phyloP scores from a whole-genome alignment of 345 rosid genomes.

The Pistacia atlantica region DNA sequence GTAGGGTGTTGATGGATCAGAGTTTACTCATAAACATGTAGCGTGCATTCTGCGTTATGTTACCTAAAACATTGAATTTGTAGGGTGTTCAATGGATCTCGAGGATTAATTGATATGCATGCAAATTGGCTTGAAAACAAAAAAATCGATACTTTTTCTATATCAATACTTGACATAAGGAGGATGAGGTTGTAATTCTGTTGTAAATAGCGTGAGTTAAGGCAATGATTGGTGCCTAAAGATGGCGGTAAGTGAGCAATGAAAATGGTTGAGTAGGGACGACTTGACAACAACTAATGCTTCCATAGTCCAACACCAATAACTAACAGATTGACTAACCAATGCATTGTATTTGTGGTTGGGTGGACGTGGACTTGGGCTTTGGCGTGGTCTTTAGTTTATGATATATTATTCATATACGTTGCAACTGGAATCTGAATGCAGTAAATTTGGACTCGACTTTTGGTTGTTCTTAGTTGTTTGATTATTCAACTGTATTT shows the following conservation, averaged over 20 bases:
- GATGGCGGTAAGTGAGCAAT: slow-evolving; percentile 19
- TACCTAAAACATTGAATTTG: no score
- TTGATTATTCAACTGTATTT: no score
- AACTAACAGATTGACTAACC: background rate
- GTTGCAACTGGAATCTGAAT: no score
- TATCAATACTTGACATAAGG: background rate
- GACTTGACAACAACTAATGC: background rate
- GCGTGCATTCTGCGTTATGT: no score
- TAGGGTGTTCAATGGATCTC: background rate
- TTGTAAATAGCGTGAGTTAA: slow-evolving; percentile 37
- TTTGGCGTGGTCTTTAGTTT: background rate
- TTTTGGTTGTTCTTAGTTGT: background rate
- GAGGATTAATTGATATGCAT: no score
- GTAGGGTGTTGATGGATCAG: no score
- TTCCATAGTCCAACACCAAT: background rate
- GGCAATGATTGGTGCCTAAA: slow-evolving; percentile 43
- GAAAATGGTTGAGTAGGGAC: slow-evolving; percentile 18
- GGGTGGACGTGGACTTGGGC: background rate
- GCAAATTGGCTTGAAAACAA: no score
- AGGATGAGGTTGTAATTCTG: background rate
- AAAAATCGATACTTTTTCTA: no score
- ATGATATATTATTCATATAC: background rate
- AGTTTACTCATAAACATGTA: no score
- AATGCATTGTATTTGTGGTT: background rate
- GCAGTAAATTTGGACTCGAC: no score